Conservation (phyloP, 192 early-diverging fungal genomes). For the Backusella tuberculispora region DNA sequence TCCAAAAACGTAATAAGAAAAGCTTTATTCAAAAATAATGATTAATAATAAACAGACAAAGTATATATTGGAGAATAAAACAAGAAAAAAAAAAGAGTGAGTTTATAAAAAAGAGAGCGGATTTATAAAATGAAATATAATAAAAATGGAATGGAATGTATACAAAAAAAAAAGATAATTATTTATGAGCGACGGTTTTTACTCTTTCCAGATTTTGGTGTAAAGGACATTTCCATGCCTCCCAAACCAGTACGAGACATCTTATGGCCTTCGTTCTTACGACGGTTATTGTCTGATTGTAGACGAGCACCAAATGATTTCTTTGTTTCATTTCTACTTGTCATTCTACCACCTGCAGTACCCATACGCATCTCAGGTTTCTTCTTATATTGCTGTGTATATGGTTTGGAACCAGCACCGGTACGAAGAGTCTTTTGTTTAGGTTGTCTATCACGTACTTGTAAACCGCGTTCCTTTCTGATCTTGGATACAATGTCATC, state of each 20-base stretch:
- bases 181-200: slow-evolving; percentile 15
- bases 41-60: slow-evolving; percentile 8
- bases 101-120: slow-evolving; percentile 12
- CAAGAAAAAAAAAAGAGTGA: neutral
- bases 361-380: slow-evolving; percentile 36
- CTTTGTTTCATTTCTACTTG: slow-evolving; percentile 17
- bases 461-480: slow-evolving; percentile 37
- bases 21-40: slow-evolving; percentile 1
- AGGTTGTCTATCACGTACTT: slow-evolving; percentile 25
- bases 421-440: slow-evolving; percentile 28
- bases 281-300: slow-evolving; percentile 17
- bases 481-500: slow-evolving; percentile 45
- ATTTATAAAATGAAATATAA: neutral
- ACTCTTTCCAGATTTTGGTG: slow-evolving; percentile 31
- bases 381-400: neutral
- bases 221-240: slow-evolving; percentile 53
- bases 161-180: neutral
- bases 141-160: slow-evolving; percentile 7
- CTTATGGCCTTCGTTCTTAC: slow-evolving; percentile 32
- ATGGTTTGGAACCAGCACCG: slow-evolving; percentile 13
- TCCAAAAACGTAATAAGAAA: neutral
- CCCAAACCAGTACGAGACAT: slow-evolving; percentile 43
- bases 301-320: slow-evolving; percentile 39
- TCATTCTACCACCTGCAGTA: slow-evolving; percentile 3
- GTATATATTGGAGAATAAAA: neutral